These are phyloP conservation scores for Pseudopyricularia javanii DNA, from an alignment of 2,329 filamentous ascomycete genomes.

Conservation along the genomic window DNA sequence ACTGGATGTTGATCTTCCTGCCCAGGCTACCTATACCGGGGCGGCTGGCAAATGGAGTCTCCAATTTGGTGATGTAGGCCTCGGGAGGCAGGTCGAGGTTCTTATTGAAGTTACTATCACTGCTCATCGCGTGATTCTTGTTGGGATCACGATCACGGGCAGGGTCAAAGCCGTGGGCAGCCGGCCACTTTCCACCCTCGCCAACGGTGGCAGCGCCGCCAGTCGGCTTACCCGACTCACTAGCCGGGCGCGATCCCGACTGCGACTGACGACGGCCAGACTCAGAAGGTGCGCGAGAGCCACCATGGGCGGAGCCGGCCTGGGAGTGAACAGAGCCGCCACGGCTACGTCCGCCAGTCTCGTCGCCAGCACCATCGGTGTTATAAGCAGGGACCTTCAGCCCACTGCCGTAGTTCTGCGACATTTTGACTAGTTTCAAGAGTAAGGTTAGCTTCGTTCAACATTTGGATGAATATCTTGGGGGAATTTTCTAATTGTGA, in stretches of 20 bases:
- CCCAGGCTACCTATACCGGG: constrained; percentile 47
- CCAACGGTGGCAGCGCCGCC: background rate
- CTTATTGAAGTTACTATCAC: constrained; percentile 13
- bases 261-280: background rate
- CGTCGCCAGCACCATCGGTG: constrained; percentile 1
- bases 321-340: background rate
- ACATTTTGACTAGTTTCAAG: background rate
- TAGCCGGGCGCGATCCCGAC: background rate
- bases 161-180: constrained; percentile 29
- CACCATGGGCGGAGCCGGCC: background rate
- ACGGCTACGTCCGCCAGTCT: background rate
- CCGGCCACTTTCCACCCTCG: background rate
- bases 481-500: background rate
- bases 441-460: background rate
- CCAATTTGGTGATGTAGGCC: constrained; percentile 27
- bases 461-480: too few relatives aligned
- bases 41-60: constrained; percentile 27
- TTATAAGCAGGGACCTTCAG: constrained; percentile 2
- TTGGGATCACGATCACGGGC: constrained; percentile 17
- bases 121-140: constrained; percentile 18
- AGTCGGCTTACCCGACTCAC: constrained; percentile 1
- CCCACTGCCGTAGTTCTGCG: background rate
- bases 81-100: constrained; percentile 44
- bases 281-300: background rate
- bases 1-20: constrained; percentile 36